These are phyloP conservation scores for Lasiosphaeria hispida DNA, from an alignment of 495 filamentous ascomycete genomes.

Conservation along the genomic window DNA sequence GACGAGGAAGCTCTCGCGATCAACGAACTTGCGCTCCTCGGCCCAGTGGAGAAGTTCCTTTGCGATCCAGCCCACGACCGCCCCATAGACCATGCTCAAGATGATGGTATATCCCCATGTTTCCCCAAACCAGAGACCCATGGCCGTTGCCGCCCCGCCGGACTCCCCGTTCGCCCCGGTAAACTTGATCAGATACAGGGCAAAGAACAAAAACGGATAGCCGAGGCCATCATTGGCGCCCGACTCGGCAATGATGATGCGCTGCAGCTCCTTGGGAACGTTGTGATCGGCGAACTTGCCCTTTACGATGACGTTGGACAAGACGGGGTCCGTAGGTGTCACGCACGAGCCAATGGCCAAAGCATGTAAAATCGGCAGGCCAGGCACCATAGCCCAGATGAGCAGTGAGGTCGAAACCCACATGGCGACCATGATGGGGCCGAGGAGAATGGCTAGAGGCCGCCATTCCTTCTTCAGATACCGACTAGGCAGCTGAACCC, in stretches of 20 bases:
- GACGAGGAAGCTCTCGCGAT: conserved; percentile 86
- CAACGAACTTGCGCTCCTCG: conserved; percentile 77
- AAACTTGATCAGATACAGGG: conserved; percentile 80
- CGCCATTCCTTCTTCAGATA: conserved; percentile 82
- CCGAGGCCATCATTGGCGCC: conserved; percentile 94
- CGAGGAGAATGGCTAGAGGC: conserved; percentile 70
- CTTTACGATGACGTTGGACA: conserved; percentile 89
- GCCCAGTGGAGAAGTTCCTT: conserved; percentile 82
- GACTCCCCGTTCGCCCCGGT: conserved; percentile 50
- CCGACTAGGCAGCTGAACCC: conserved; percentile 85
- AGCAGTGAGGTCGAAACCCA: conserved; percentile 80
- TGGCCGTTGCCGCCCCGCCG: conserved; percentile 63
- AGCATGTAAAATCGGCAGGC: conserved; percentile 71
- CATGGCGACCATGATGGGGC: conserved; percentile 85
- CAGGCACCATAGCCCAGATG: conserved; percentile 74
- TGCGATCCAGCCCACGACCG: conserved; percentile 72
- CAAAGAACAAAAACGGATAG: conserved; percentile 85
- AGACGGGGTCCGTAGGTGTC: conserved; percentile 86
- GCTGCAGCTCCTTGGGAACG: conserved; percentile 76
- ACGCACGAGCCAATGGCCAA: conserved; percentile 79
- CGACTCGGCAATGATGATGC: conserved; percentile 85
- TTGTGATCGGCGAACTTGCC: conserved; percentile 91
- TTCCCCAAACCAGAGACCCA: conserved; percentile 82
- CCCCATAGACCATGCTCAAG: conserved; percentile 75
- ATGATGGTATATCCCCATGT: conserved; percentile 84